Evolutionary conservation across 1,139 yeast species (phyloP).

Genomic region (Wickerhamomyces sp.): DNA sequence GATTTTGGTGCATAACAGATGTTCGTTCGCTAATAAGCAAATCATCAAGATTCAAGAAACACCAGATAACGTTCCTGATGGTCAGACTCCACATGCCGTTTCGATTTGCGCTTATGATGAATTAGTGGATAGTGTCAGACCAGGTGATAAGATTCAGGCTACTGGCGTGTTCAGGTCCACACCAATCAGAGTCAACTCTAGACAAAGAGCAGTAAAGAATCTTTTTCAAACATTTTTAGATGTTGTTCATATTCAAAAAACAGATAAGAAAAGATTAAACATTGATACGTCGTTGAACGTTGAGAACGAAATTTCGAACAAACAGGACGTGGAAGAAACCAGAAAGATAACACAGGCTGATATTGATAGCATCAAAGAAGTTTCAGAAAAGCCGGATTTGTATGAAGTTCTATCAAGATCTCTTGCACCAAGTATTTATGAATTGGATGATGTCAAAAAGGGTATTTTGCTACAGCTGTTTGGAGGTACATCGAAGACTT

Average conservation of each 20-base stretch:
- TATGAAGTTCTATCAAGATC: slow-evolving; percentile 89
- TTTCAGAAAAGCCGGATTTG: slow-evolving; percentile 66
- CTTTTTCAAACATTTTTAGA: slow-evolving; percentile 91
- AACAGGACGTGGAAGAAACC: slow-evolving; percentile 65
- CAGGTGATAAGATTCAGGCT: slow-evolving; percentile 95
- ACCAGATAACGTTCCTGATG: slow-evolving; percentile 97
- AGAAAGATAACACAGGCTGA: slow-evolving; percentile 68
- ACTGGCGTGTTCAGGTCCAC: slow-evolving; percentile 93
- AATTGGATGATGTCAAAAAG: slow-evolving; percentile 93
- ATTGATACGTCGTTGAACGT: slow-evolving; percentile 65
- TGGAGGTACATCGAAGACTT: slow-evolving; percentile 91
- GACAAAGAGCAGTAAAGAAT: slow-evolving; percentile 78
- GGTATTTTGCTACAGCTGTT: slow-evolving; percentile 88
- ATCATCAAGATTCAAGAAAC: slow-evolving; percentile 93
- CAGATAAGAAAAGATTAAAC: slow-evolving; percentile 77
- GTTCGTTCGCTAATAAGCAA: slow-evolving; percentile 92
- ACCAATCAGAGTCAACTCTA: slow-evolving; percentile 83
- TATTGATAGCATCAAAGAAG: slow-evolving; percentile 52
- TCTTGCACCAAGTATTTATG: slow-evolving; percentile 92
- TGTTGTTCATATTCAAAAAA: slow-evolving; percentile 86
- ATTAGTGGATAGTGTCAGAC: slow-evolving; percentile 87
- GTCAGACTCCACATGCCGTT: slow-evolving; percentile 97
- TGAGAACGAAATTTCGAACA: slow-evolving; percentile 46
- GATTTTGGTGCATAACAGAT: slow-evolving; percentile 87
- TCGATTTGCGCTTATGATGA: slow-evolving; percentile 95